These are phyloP conservation scores for Hibiscus mutabilis DNA, from an alignment of 345 rosid species.

Conservation along the genomic window DNA sequence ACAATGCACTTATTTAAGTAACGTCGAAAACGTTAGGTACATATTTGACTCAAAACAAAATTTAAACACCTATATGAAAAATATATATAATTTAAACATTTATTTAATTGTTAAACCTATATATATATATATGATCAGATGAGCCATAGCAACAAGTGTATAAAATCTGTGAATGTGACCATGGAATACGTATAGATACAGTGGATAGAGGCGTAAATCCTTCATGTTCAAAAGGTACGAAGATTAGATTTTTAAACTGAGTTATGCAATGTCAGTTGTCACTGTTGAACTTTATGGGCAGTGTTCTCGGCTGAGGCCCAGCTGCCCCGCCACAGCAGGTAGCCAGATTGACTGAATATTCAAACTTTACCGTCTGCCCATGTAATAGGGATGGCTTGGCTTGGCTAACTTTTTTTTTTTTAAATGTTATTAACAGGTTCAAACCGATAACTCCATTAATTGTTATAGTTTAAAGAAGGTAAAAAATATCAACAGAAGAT, in stretches of 20 bases:
- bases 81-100: too few species aligned
- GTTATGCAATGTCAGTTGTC: too few species aligned
- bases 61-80: too few species aligned
- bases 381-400: not conserved
- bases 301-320: not conserved
- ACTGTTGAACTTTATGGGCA: not conserved
- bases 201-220: not conserved
- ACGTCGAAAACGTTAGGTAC: too few species aligned
- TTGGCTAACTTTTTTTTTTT: not conserved
- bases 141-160: not conserved
- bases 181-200: not conserved
- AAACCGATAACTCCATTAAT: too few species aligned
- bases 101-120: too few species aligned
- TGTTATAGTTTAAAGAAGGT: too few species aligned
- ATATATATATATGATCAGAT: not conserved
- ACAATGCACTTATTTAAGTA: too few species aligned
- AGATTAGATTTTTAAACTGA: not conserved
- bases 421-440: too few species aligned
- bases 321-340: not conserved
- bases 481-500: too few species aligned
- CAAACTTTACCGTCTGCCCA: not conserved
- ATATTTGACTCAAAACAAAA: too few species aligned
- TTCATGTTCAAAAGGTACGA: not conserved
- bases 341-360: constrained; percentile 12
- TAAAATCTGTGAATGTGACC: not conserved